Evolutionary conservation across 1,284 basidiomycete genomes (phyloP).

Genomic region (Cerrena zonata): DNA sequence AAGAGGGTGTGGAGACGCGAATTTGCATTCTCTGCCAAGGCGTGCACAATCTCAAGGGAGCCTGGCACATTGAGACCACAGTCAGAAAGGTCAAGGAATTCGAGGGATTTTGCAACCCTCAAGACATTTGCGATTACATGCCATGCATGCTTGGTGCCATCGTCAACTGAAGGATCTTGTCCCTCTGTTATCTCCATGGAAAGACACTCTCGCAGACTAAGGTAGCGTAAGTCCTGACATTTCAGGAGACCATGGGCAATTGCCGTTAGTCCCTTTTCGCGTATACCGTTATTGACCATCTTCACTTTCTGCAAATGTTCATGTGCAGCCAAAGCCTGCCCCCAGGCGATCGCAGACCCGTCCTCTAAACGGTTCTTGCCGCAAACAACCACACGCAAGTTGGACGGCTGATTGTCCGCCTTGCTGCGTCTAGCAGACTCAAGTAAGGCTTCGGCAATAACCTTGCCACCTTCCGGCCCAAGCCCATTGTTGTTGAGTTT

Average conservation of each 20-base stretch:
- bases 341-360: slow-evolving; percentile 81
- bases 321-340: slow-evolving; percentile 83
- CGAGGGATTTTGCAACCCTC: slow-evolving; percentile 65
- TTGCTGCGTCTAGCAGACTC: slow-evolving; percentile 72
- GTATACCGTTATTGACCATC: slow-evolving; percentile 96
- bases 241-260: slow-evolving; percentile 74
- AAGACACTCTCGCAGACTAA: slow-evolving; percentile 94
- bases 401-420: slow-evolving; percentile 61
- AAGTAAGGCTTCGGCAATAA: slow-evolving; percentile 81
- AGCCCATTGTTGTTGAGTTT: slow-evolving; percentile 97
- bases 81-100: slow-evolving; percentile 85
- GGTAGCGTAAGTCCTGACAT: slow-evolving; percentile 63
- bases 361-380: slow-evolving; percentile 94
- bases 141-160: slow-evolving; percentile 65
- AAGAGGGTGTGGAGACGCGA: slow-evolving; percentile 70
- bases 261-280: slow-evolving; percentile 86
- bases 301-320: slow-evolving; percentile 78
- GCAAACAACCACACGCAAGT: slow-evolving; percentile 81
- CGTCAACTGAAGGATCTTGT: slow-evolving; percentile 32
- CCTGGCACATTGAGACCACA: slow-evolving; percentile 70
- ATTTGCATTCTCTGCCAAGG: slow-evolving; percentile 69
- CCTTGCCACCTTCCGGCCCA: slow-evolving; percentile 84
- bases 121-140: slow-evolving; percentile 73
- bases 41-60: slow-evolving; percentile 58
- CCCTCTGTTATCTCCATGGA: background rate